Conservation (phyloP, 2,329 filamentous ascomycete genomes). For the Aspergillus spinulosporus region DNA sequence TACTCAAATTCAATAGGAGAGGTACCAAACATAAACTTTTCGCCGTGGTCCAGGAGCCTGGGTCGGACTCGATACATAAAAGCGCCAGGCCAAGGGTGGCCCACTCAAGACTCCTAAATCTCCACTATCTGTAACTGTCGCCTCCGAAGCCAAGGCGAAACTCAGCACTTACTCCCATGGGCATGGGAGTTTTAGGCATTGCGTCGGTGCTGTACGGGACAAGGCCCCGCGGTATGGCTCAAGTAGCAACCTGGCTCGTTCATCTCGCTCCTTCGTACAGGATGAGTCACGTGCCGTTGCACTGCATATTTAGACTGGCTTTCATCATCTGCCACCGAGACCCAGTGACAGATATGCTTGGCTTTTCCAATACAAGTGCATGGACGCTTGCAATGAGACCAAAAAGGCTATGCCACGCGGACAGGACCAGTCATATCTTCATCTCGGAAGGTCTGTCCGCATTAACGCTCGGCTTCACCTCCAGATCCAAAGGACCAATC, state of each 20-base stretch:
- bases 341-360: neutral
- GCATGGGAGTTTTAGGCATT: neutral
- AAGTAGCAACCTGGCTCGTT: too few species aligned
- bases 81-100: neutral
- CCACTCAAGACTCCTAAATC: neutral
- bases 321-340: neutral
- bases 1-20: neutral
- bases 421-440: neutral
- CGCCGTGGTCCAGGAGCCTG: constrained; percentile 1
- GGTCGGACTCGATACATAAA: constrained; percentile 3
- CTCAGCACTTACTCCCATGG: neutral
- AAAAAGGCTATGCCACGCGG: neutral
- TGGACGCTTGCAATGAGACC: neutral
- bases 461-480: neutral
- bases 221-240: too few species aligned
- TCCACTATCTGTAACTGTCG: too few species aligned
- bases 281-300: neutral
- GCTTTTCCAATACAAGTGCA: neutral
- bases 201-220: neutral
- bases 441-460: neutral
- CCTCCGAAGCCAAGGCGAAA: too few species aligned
- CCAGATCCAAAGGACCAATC: neutral
- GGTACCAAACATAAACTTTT: neutral
- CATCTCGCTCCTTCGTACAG: too few species aligned
- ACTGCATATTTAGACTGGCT: neutral